Evolutionary conservation across 2,329 filamentous ascomycete genomes (phyloP).

Genomic region (Clonostachys rosea): DNA sequence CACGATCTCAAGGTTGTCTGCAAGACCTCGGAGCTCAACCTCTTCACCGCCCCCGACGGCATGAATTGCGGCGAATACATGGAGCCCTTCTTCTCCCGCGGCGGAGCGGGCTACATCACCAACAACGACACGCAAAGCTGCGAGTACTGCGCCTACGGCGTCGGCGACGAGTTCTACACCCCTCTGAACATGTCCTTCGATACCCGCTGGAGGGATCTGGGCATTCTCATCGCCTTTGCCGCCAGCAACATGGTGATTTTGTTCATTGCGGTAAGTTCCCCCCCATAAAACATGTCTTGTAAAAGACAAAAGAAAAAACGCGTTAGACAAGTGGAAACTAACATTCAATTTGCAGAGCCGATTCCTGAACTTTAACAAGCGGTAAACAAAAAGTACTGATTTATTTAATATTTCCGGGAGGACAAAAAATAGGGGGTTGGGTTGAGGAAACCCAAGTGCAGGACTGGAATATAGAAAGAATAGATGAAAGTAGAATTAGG

Average conservation of each 20-base stretch:
- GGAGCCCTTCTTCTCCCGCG: conserved; percentile 59
- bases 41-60: conserved; percentile 61
- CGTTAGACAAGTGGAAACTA: not conserved
- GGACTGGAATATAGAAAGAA: too few species aligned
- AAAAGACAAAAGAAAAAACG: not conserved
- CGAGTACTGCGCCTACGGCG: conserved; percentile 75
- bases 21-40: conserved; percentile 54
- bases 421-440: too few species aligned
- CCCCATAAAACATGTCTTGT: not conserved
- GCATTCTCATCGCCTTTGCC: conserved; percentile 73
- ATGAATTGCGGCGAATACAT: conserved; percentile 74
- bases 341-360: conserved; percentile 28
- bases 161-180: conserved; percentile 77
- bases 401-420: too few species aligned
- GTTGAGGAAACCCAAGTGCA: too few species aligned
- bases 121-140: conserved; percentile 63
- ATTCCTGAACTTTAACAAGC: conserved; percentile 49
- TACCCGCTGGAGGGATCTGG: conserved; percentile 76
- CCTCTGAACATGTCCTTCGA: conserved; percentile 62
- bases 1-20: conserved; percentile 63
- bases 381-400: conserved; percentile 16
- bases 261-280: conserved; percentile 42
- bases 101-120: conserved; percentile 69
- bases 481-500: too few species aligned
- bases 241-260: conserved; percentile 69